Base-by-base conservation (phyloP, 2,329 filamentous ascomycete species). In the Aphanoascus verrucosus region DNA sequence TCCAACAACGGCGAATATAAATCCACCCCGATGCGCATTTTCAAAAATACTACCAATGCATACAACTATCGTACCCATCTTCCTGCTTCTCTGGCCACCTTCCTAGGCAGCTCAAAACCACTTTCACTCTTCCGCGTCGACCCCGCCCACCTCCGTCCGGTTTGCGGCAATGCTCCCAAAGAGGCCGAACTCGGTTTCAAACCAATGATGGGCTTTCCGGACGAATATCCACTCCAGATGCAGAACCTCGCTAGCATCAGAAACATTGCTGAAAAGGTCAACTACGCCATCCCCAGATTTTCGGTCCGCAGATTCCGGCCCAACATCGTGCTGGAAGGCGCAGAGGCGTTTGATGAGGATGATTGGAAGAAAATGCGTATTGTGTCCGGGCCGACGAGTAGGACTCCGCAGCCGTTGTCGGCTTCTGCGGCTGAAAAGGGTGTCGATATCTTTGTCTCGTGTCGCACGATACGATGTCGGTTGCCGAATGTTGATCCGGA, bases 191-290 rank as follows among this genome's bases (percentile, higher is more conserved):
- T 80, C 1, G 76, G 77, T 2, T 80, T 78, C 60, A 73, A 78
- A 53, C 71, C 77, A 5, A 63, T 69, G 43, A 76, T 79, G 1
- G 77, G 74, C 35, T 81, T 82, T 63, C 73, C 75, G 38, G 80
- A 83, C 59, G 76, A 78, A 1, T 82, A 82, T 56, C 78, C 79
- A 0, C 65, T 82, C 3, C 75, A 81, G 50, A 67, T 82, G 3
- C 64, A 81, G 44, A 79, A 74, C 45, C 63, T 82, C 14, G 69
- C 77, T 14, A 79, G 76, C 40, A 71, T 81, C 11, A 73, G 72
- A 5, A 73, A 79, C 23, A 68, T 81, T 3, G 74, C 73, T 6
- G 62, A 61, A 2, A 66, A 67, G 11, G 69, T 80, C 4, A 61
- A 57, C 20, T 58, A 60, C 5, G 66, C 65, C 3, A 65, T 69